phyloP scores from a whole-genome alignment of 2,329 filamentous ascomycete species.

The Ascochyta lentis region DNA sequence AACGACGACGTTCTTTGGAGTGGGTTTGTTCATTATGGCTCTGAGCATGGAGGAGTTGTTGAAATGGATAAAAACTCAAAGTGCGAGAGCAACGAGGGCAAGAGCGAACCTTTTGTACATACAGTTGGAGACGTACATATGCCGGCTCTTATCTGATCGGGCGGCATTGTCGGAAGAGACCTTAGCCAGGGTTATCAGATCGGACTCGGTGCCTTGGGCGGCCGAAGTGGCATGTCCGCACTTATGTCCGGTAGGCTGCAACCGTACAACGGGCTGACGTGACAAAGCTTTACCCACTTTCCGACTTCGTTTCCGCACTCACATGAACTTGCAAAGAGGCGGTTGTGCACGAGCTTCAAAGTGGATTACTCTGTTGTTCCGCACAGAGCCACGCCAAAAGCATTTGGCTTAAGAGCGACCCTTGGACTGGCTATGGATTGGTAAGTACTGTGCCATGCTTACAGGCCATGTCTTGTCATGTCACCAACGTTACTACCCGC shows the following conservation, averaged over 20 bases:
- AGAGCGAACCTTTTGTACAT: slow-evolving; percentile 6
- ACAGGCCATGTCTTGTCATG: no score
- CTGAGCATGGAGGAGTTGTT: slow-evolving; percentile 1
- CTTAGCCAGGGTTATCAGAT: slow-evolving; percentile 20
- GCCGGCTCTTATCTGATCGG: slow-evolving; percentile 19
- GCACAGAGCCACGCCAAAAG: no score
- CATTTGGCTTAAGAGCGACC: no score
- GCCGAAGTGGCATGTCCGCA: background rate
- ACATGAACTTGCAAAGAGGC: background rate
- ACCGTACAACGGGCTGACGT: background rate
- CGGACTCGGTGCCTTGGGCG: background rate
- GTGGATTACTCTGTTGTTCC: no score
- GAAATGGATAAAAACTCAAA: background rate
- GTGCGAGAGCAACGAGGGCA: background rate
- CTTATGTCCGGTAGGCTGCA: background rate
- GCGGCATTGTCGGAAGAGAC: slow-evolving; percentile 4
- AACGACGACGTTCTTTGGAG: slow-evolving; percentile 14
- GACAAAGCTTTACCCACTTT: slow-evolving; percentile 8
- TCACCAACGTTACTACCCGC: no score
- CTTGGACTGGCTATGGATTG: no score
- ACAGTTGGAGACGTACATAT: background rate
- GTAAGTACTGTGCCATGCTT: no score
- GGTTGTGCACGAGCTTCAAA: no score
- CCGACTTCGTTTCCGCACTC: slow-evolving; percentile 3
- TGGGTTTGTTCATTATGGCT: slow-evolving; percentile 1